A percentile compares a stretch with the other conserved stretches of the same genome.
Evolutionary conservation across 176 grass and related monocot species (phyloP).

Genomic region (Lolium rigidum): DNA sequence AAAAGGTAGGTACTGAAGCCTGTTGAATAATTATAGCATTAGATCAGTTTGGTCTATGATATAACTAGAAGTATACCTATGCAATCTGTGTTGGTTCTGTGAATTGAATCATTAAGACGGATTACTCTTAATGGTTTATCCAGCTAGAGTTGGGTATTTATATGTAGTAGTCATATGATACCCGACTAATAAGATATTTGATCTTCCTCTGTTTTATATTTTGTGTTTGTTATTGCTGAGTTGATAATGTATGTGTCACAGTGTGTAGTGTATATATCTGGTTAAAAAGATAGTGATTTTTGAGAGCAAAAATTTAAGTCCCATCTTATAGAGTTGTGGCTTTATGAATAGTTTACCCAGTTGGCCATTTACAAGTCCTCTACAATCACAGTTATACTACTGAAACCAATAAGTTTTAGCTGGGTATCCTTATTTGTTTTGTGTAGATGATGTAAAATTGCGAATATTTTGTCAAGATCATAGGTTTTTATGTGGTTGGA

Average conservation of each 20-base stretch:
- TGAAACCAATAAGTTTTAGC: neutral
- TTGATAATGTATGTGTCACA: neutral
- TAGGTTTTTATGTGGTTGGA: neutral
- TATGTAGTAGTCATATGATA: neutral
- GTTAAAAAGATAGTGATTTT: neutral
- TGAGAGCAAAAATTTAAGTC: neutral
- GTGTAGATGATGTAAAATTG: neutral
- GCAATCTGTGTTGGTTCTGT: neutral
- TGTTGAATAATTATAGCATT: neutral
- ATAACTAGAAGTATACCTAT: constrained; percentile 28
- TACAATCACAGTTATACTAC: neutral
- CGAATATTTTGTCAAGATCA: neutral
- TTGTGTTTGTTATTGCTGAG: neutral
- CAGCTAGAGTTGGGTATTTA: neutral
- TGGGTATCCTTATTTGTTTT: neutral
- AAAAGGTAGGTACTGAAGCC: neutral
- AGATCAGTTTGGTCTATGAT: neutral
- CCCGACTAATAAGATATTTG: neutral
- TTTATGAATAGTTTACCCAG: neutral
- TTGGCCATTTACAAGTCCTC: neutral
- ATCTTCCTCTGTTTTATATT: constrained; percentile 1
- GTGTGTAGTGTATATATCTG: neutral
- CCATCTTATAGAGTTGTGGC: neutral
- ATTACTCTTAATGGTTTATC: neutral
- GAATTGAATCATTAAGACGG: neutral